Evolutionary conservation across 208 protist genomes (phyloP).

Genomic region (Leishmania braziliensis): DNA sequence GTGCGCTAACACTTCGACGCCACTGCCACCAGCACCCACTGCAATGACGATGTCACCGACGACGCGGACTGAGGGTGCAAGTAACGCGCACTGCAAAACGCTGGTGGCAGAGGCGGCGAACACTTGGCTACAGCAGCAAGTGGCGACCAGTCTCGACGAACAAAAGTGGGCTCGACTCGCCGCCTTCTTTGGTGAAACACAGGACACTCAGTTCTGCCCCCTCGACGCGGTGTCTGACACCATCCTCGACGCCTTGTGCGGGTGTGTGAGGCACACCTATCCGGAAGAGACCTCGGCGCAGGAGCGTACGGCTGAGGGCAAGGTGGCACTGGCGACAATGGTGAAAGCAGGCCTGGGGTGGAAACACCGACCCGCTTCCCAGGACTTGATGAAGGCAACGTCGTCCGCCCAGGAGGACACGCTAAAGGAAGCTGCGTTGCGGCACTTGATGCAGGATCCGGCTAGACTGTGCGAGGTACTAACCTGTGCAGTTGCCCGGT

Average conservation of each 20-base stretch:
- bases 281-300: not conserved
- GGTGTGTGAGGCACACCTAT: slow-evolving; percentile 1
- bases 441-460: slow-evolving; percentile 61
- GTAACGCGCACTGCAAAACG: not conserved
- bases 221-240: slow-evolving; percentile 17
- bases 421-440: slow-evolving; percentile 42
- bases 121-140: slow-evolving; percentile 19
- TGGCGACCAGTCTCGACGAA: not conserved
- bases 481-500: slow-evolving; percentile 31
- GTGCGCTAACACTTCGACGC: slow-evolving; percentile 11
- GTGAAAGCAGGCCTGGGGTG: slow-evolving; percentile 39
- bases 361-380: slow-evolving; percentile 22
- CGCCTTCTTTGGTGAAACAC: slow-evolving; percentile 29
- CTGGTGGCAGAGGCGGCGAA: slow-evolving; percentile 16
- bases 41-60: not conserved
- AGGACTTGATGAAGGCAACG: slow-evolving; percentile 39
- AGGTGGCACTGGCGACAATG: slow-evolving; percentile 17
- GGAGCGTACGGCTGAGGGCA: not conserved
- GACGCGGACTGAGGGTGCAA: not conserved
- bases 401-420: slow-evolving; percentile 25
- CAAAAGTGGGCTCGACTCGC: slow-evolving; percentile 17
- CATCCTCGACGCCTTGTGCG: slow-evolving; percentile 9
- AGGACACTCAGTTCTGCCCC: slow-evolving; percentile 9
- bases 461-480: slow-evolving; percentile 41
- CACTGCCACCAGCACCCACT: not conserved